Conservation (phyloP, 164 flowering plant genomes). For the Hamamelis virginiana region DNA sequence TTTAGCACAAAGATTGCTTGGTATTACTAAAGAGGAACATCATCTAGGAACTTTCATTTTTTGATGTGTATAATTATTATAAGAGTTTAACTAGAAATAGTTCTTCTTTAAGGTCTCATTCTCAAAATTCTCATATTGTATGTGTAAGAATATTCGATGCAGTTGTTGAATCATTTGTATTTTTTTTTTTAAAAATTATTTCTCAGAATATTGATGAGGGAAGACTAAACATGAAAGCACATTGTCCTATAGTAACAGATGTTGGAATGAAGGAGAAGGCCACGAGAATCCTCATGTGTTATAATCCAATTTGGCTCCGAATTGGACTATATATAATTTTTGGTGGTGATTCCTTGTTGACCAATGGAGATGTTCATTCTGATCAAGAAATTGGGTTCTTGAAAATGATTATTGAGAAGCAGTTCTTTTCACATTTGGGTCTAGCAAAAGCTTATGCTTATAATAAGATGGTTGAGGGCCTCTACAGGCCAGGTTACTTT, state of each 20-base stretch:
- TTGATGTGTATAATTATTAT: too few species aligned
- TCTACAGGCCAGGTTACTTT: conserved; percentile 88
- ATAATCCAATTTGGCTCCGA: conserved; percentile 84
- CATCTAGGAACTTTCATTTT: too few species aligned
- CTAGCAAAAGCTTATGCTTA: conserved; percentile 80
- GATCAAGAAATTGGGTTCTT: conserved; percentile 69
- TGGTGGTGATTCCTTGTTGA: conserved; percentile 88
- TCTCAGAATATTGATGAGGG: conserved; percentile 90
- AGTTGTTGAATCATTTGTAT: background rate
- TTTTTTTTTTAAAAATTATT: too few species aligned
- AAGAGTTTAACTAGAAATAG: background rate
- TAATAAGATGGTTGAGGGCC: conserved; percentile 87
- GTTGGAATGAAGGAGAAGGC: conserved; percentile 87
- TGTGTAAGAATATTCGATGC: background rate
- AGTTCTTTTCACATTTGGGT: conserved; percentile 68
- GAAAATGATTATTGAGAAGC: conserved; percentile 80
- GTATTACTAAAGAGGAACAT: too few species aligned
- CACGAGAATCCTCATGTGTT: conserved; percentile 53
- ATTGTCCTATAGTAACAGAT: conserved; percentile 90
- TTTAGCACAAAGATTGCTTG: too few species aligned
- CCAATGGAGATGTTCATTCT: conserved; percentile 41
- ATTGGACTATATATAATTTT: conserved; percentile 75
- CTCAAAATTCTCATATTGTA: background rate
- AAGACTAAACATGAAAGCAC: conserved; percentile 81
- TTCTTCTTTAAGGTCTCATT: background rate